Evolutionary conservation across 2,329 filamentous ascomycete species (phyloP).

Genomic region (Talaromyces sp.): DNA sequence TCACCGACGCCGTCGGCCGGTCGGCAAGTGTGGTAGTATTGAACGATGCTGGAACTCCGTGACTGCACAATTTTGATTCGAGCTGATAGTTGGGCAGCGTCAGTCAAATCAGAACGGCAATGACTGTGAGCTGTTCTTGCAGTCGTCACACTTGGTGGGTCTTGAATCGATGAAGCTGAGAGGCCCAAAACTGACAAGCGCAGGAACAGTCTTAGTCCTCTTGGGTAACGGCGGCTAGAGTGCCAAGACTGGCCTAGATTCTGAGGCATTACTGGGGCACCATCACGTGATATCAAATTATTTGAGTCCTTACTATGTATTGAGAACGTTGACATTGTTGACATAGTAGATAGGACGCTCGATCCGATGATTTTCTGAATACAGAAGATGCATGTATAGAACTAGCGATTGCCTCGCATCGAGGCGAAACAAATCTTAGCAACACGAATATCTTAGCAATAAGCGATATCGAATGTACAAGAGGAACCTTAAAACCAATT

Average conservation of each 20-base stretch:
- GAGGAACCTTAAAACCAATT: background rate
- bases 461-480: background rate
- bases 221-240: background rate
- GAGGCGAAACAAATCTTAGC: background rate
- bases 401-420: background rate
- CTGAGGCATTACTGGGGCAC: background rate
- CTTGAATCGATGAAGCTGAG: slow-evolving; percentile 5
- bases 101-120: background rate
- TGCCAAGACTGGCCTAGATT: background rate
- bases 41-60: background rate
- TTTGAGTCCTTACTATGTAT: background rate
- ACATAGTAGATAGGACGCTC: background rate
- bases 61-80: background rate
- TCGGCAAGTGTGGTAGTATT: background rate
- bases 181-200: slow-evolving; percentile 9
- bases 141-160: slow-evolving; percentile 12
- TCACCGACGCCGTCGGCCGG: background rate
- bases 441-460: too few relatives aligned
- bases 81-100: background rate
- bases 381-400: background rate
- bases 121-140: background rate
- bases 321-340: background rate
- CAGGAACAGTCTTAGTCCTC: background rate
- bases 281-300: background rate
- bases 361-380: too few relatives aligned